Evolutionary conservation across 2,329 filamentous ascomycete species (phyloP), one percentile per base, ranked within the genome.

Genomic region (Amauroascus niger): DNA sequence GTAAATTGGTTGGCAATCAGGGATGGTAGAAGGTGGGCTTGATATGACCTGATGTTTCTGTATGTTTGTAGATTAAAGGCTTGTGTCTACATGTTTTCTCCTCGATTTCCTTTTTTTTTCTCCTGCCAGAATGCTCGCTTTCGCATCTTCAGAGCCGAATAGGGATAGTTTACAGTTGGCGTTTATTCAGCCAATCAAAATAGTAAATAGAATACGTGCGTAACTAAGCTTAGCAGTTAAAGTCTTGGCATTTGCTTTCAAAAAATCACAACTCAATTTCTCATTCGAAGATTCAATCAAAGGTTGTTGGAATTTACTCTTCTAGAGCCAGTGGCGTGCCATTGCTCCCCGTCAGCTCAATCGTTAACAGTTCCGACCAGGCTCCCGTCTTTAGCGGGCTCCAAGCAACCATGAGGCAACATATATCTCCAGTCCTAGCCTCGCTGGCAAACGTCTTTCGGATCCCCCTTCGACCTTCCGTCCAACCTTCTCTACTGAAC

Each of bases 361-460:
- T 44, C 18, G 8, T 20, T 18, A 20, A 18, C 37, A 1, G 5
- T 22, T 41, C 24, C 11, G 6, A 41, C 11, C 5, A 3, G 18
- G 5, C 5, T 41, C 13, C 5, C 32, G 32, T 35, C 6, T 11
- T 5, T 35, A 6, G 35, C 14, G n/a, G n/a, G n/a, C 39, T 22
- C 16, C 20, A 24, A 41, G 6, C 39, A 46, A 30, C 35, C 14
- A 60, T 60, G 58, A 57, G 49, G 39, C 58, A 56, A 52, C 54
- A 63, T 66, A 59, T 72, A 66, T 60, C 59, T 13, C 43, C 70
- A 69, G 5, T 70, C 4, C 70, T 74, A 58, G 65, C 69, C 56
- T 73, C 70, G 3, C 65, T 76, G 54, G 71, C 72, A 57, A 71
- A 67, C 46, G 71, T 69, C 37, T 74, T 76, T 63, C 67, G 65